phyloP scores from a whole-genome alignment of 202 grass and related monocot species.

The Musa balbisiana region DNA sequence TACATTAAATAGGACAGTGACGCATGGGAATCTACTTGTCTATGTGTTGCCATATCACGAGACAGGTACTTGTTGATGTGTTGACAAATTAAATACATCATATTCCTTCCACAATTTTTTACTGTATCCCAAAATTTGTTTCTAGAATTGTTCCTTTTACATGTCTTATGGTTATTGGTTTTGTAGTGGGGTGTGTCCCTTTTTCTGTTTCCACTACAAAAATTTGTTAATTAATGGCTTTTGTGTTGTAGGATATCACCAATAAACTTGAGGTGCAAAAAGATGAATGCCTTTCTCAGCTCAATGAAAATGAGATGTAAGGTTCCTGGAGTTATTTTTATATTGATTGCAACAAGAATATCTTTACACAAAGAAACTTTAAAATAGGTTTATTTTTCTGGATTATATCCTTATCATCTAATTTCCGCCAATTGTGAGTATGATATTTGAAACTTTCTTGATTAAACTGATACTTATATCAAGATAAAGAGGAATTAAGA shows the following conservation, averaged over 20 bases:
- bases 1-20: no score
- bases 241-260: conserved; percentile 57
- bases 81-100: no score
- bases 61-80: no score
- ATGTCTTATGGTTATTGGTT: not conserved
- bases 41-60: not conserved
- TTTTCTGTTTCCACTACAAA: not conserved
- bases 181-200: not conserved
- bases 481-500: no score
- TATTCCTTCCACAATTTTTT: not conserved
- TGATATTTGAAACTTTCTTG: no score
- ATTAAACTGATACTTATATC: no score
- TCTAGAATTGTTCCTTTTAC: not conserved
- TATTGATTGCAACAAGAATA: conserved; percentile 5
- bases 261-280: conserved; percentile 94
- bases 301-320: conserved; percentile 90
- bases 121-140: not conserved
- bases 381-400: not conserved
- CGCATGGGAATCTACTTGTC: no score
- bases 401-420: not conserved
- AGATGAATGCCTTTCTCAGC: conserved; percentile 69
- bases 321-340: conserved; percentile 18
- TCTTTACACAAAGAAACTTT: conserved; percentile 27
- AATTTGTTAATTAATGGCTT: conserved; percentile 6
- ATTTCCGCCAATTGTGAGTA: not conserved